Evolutionary conservation across 768 basidiomycete species (phyloP).

Genomic region (Lactifluus echinatus): DNA sequence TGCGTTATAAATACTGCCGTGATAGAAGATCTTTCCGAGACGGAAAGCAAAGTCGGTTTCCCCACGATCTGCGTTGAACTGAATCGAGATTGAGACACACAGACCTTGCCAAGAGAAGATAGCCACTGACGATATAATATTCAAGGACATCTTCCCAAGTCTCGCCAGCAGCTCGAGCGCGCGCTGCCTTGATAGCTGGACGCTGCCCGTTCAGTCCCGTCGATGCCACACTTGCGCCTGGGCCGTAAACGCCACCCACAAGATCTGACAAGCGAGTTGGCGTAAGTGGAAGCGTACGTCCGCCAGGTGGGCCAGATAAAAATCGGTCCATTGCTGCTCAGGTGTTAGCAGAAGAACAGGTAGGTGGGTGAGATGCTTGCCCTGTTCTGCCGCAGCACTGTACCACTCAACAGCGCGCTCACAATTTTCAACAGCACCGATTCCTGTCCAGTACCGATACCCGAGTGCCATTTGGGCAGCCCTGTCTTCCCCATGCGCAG

Average conservation of each 20-base stretch:
- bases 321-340: conserved; percentile 68
- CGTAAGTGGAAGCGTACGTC: conserved; percentile 74
- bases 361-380: conserved; percentile 32
- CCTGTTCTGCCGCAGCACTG: conserved; percentile 78
- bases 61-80: conserved; percentile 95
- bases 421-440: conserved; percentile 84
- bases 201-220: conserved; percentile 65
- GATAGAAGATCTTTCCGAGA: conserved; percentile 93
- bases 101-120: not conserved
- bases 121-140: conserved; percentile 65
- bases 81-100: conserved; percentile 5
- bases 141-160: conserved; percentile 91
- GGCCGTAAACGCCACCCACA: conserved; percentile 88
- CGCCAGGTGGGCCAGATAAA: conserved; percentile 83
- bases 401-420: conserved; percentile 82
- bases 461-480: conserved; percentile 90
- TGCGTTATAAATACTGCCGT: conserved; percentile 82
- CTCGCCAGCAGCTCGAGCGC: conserved; percentile 80
- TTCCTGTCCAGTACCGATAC: conserved; percentile 93
- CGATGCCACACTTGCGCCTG: conserved; percentile 89
- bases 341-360: conserved; percentile 1
- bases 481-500: conserved; percentile 79
- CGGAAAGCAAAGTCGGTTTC: conserved; percentile 85
- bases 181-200: conserved; percentile 76
- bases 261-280: conserved; percentile 82